Base-by-base conservation (phyloP, 2,329 filamentous ascomycete genomes). In the Lachnellula suecica region DNA sequence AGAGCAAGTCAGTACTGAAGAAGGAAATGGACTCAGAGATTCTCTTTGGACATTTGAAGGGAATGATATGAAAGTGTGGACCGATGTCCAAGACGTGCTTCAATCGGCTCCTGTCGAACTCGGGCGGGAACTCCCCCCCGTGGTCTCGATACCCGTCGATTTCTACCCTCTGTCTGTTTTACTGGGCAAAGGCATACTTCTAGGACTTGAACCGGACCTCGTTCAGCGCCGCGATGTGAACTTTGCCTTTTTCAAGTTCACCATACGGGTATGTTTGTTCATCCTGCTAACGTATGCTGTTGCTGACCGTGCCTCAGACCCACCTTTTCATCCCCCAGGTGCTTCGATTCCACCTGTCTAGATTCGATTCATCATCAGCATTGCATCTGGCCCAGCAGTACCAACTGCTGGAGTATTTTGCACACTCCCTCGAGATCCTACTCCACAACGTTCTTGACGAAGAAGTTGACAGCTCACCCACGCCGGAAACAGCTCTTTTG, bases 31-130 rank as follows among this genome's bases (percentile, higher is more conserved):
- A 3, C 72, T 99, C 37, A 82, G 84, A 49, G 91, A 97, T 71
- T 97, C 94, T 1, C 74, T 99, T 2, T 99, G 94, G 94, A 84
- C 91, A 42, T 97, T 97, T 70, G 91, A 96, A 63, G 94, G 94
- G 4, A 83, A 82, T 51, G 85, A 92, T 59, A 81, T 97, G 60
- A 88, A 91, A 59, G 82, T 89, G 3, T 99, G 94, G 94, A 84
- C 89, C 22, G 90, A 96, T 66, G 84, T 96, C 37, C 85, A 91
- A 59, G 89, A 94, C 54, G 84, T 97, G 25, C 74, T 97, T 37
- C 81, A 85, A 31, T 86, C 87, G 19, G 83, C 85, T 22, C 83
- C 85, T 7, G 74, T 78, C 34, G 86, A 89, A 56, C 71, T 82
- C 22, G 77, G 79, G 11, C 82, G 84, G 56, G 89, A 95, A 47